These are phyloP conservation scores for Plasmodium reichenowi DNA, from an alignment of 169 alveolate genomes.

Conservation along the genomic window DNA sequence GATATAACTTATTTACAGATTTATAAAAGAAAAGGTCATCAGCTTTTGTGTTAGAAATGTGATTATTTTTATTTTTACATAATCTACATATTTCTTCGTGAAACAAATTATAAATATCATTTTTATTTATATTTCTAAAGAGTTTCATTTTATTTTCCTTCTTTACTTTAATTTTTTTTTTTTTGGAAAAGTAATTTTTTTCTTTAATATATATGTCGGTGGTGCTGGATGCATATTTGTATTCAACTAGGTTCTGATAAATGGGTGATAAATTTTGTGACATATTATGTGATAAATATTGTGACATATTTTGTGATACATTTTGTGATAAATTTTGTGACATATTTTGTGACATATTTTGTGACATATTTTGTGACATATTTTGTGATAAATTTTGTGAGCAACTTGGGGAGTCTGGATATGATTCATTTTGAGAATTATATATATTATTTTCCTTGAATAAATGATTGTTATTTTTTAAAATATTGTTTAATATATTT, in stretches of 20 bases:
- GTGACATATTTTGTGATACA: no score
- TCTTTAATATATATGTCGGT: conserved; percentile 54
- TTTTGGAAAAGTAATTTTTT: conserved; percentile 57
- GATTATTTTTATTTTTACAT: conserved; percentile 32
- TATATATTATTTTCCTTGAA: conserved; percentile 1
- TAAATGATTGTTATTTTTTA: conserved; percentile 19
- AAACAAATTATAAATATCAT: conserved; percentile 62
- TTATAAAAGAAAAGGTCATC: conserved; percentile 71
- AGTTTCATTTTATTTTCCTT: conserved; percentile 74
- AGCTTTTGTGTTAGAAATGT: conserved; percentile 40
- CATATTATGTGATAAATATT: no score
- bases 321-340: no score
- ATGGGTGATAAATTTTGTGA: neutral
- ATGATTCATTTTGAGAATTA: no score
- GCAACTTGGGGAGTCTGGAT: no score
- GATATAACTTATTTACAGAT: conserved; percentile 58
- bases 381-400: no score
- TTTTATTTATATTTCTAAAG: conserved; percentile 62
- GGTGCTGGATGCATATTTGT: conserved; percentile 43
- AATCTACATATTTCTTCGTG: conserved; percentile 58
- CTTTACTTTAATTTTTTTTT: conserved; percentile 46
- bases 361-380: no score
- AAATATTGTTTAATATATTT: conserved; percentile 28
- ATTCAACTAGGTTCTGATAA: conserved; percentile 24
- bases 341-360: no score